These are phyloP conservation scores for Isoetes taiwanensis DNA, from an alignment of 75 land plant species.

Conservation along the genomic window DNA sequence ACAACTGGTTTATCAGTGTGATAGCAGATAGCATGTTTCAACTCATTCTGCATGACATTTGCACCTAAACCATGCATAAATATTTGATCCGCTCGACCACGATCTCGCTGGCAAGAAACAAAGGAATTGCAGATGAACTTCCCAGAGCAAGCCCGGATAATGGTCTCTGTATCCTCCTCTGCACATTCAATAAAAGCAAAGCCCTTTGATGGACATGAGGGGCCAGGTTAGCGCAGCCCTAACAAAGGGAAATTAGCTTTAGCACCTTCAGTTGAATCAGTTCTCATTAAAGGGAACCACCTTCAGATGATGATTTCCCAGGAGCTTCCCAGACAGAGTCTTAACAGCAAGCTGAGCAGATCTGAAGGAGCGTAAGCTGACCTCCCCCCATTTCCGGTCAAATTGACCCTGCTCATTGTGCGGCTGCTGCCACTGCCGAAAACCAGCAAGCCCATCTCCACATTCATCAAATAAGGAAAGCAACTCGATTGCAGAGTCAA, in stretches of 20 bases:
- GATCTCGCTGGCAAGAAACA: no score
- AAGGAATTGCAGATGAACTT: no score
- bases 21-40: slow-evolving; percentile 21
- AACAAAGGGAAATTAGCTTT: slow-evolving; percentile 27
- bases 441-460: slow-evolving; percentile 27
- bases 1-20: slow-evolving; percentile 27
- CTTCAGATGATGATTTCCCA: slow-evolving; percentile 20
- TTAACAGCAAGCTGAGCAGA: slow-evolving; percentile 35
- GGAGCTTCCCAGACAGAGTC: slow-evolving; percentile 16
- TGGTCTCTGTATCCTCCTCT: slow-evolving; percentile 16
- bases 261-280: slow-evolving; percentile 17
- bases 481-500: slow-evolving; percentile 26
- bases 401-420: slow-evolving; percentile 19
- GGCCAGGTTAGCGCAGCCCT: slow-evolving; percentile 57
- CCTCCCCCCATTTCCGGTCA: slow-evolving; percentile 34
- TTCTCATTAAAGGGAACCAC: slow-evolving; percentile 23
- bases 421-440: slow-evolving; percentile 21
- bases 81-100: background rate
- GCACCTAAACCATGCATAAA: slow-evolving; percentile 32
- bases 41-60: slow-evolving; percentile 35
- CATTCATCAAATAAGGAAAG: slow-evolving; percentile 32
- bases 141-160: slow-evolving; percentile 24
- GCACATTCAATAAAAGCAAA: slow-evolving; percentile 39
- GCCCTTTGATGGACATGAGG: slow-evolving; percentile 43
- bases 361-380: slow-evolving; percentile 49